Conservation (phyloP, 2,329 filamentous ascomycete genomes). For the Fusarium robinianum region DNA sequence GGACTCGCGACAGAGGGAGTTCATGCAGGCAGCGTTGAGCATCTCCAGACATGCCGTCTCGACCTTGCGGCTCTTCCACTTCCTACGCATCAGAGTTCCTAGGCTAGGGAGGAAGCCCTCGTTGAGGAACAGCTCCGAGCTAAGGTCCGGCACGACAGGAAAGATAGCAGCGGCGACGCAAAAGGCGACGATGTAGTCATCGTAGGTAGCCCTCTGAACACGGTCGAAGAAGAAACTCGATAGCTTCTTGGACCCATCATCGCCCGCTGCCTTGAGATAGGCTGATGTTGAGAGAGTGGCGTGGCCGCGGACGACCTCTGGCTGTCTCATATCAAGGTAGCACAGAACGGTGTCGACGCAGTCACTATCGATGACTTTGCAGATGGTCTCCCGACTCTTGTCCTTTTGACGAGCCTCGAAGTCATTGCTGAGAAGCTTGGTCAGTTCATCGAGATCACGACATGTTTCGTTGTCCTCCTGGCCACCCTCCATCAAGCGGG, state of each 20-base stretch:
- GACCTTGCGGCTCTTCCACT: constrained; percentile 82
- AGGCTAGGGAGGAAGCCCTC: constrained; percentile 84
- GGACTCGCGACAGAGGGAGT: constrained; percentile 77
- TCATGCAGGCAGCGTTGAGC: constrained; percentile 89
- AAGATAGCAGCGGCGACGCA: constrained; percentile 90
- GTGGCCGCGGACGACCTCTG: constrained; percentile 74
- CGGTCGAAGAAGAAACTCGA: constrained; percentile 74
- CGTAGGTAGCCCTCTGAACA: constrained; percentile 75
- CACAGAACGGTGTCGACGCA: constrained; percentile 84
- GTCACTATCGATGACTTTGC: constrained; percentile 70
- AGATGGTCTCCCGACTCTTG: constrained; percentile 53
- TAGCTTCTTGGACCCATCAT: constrained; percentile 71
- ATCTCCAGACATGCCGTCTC: constrained; percentile 87
- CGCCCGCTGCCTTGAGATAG: constrained; percentile 76
- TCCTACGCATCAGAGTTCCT: constrained; percentile 74
- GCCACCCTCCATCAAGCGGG: constrained; percentile 87
- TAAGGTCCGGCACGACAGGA: constrained; percentile 77
- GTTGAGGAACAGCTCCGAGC: constrained; percentile 79
- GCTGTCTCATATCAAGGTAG: constrained; percentile 82
- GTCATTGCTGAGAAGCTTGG: constrained; percentile 63
- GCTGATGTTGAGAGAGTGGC: constrained; percentile 82
- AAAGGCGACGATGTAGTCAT: constrained; percentile 89
- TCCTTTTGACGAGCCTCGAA: constrained; percentile 50
- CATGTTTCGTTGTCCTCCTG: constrained; percentile 77
- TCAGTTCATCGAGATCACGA: constrained; percentile 60